Evolutionary conservation across 495 filamentous ascomycete genomes (phyloP).

Genomic region (Stereocaulon alpinum): DNA sequence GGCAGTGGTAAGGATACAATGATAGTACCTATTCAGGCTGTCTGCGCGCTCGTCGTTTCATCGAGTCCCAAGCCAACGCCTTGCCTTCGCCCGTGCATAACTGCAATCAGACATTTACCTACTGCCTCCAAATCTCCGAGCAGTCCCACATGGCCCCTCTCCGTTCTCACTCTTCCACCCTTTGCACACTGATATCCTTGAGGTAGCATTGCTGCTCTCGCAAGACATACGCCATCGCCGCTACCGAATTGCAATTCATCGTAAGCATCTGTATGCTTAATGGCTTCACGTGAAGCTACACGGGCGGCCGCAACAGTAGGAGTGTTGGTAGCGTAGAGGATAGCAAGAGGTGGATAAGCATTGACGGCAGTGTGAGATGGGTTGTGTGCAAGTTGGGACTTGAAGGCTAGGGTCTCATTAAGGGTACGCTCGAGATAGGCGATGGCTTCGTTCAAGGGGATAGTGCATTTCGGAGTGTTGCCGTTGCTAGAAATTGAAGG

Average conservation of each 20-base stretch:
- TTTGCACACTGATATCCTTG: slow-evolving; percentile 61
- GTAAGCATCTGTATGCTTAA: slow-evolving; percentile 68
- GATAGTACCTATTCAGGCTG: too few species aligned
- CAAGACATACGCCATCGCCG: slow-evolving; percentile 85
- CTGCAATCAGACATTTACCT: slow-evolving; percentile 57
- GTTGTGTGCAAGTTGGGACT: slow-evolving; percentile 54
- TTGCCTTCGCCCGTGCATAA: slow-evolving; percentile 54
- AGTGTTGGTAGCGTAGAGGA: slow-evolving; percentile 81
- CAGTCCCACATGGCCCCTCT: slow-evolving; percentile 76
- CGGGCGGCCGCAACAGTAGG: slow-evolving; percentile 76
- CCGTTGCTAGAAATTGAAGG: slow-evolving; percentile 30
- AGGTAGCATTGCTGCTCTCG: slow-evolving; percentile 77
- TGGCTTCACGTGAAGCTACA: slow-evolving; percentile 55
- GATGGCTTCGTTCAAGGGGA: slow-evolving; percentile 45
- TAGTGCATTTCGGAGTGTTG: slow-evolving; percentile 31
- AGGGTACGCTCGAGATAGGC: slow-evolving; percentile 73
- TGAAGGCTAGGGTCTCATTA: slow-evolving; percentile 58
- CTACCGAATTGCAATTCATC: slow-evolving; percentile 79
- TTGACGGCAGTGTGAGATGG: slow-evolving; percentile 51
- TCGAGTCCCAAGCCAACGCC: slow-evolving; percentile 43
- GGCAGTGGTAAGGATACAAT: too few species aligned
- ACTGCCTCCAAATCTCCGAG: slow-evolving; percentile 78
- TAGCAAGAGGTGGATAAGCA: slow-evolving; percentile 66
- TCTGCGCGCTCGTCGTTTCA: background rate
- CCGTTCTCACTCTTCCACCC: slow-evolving; percentile 64